Evolutionary conservation across 177 flowering plant species (phyloP).

Genomic region (Vitis hybrid): DNA sequence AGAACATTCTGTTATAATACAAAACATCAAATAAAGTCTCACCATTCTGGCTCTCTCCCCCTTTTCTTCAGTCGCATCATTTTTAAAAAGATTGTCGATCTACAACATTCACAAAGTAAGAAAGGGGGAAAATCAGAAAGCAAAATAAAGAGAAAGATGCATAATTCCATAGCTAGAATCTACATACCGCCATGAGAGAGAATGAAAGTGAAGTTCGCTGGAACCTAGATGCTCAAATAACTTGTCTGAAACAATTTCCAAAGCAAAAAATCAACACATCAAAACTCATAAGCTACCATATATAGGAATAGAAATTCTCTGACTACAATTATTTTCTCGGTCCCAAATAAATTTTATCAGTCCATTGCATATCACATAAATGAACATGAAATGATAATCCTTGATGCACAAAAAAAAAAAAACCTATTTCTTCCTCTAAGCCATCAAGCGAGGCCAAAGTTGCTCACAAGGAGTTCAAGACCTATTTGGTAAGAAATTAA

Average conservation of each 20-base stretch:
- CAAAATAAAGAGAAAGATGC: neutral
- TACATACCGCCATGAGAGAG: constrained; percentile 34
- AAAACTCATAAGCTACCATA: neutral
- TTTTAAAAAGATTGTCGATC: constrained; percentile 76
- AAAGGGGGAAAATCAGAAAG: neutral
- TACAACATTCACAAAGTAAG: constrained; percentile 22
- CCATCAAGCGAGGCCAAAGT: too few relatives aligned
- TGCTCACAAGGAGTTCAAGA: too few relatives aligned
- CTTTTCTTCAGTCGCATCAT: constrained; percentile 98
- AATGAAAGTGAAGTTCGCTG: neutral
- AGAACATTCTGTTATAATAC: neutral
- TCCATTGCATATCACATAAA: too few relatives aligned
- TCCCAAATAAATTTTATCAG: too few relatives aligned
- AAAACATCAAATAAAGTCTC: neutral
- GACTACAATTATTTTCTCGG: too few relatives aligned
- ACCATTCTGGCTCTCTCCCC: constrained; percentile 99
- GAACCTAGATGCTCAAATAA: constrained; percentile 6
- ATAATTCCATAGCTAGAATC: neutral
- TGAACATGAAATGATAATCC: too few relatives aligned
- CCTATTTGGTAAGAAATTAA: too few relatives aligned
- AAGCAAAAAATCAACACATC: constrained; percentile 1
- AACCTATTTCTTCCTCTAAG: too few relatives aligned
- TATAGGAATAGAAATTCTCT: too few relatives aligned
- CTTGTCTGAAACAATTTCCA: neutral
- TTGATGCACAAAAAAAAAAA: too few relatives aligned